Conservation (phyloP, 2,329 filamentous ascomycete species). For the Fusarium metavorans region DNA sequence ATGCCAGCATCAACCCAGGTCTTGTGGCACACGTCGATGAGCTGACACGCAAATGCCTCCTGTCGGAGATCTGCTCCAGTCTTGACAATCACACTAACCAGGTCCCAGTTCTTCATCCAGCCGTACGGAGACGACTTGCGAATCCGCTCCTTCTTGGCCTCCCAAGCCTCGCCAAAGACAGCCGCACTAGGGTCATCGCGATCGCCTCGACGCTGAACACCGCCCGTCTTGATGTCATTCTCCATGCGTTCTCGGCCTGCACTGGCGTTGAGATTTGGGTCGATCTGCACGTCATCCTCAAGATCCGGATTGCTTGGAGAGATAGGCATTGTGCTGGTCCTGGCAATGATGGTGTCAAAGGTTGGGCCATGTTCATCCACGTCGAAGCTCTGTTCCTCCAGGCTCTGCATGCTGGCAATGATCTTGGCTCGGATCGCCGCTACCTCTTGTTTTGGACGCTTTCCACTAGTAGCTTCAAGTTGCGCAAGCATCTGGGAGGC, state of each 20-base stretch:
- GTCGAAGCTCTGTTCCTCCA: slow-evolving; percentile 88
- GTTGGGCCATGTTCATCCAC: slow-evolving; percentile 79
- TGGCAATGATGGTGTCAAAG: slow-evolving; percentile 86
- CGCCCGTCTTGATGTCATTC: slow-evolving; percentile 88
- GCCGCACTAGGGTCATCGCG: slow-evolving; percentile 88
- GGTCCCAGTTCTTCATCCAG: slow-evolving; percentile 91
- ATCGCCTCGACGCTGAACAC: slow-evolving; percentile 83
- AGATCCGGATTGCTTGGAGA: slow-evolving; percentile 59
- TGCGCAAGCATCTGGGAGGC: slow-evolving; percentile 90
- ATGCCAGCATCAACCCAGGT: slow-evolving; percentile 82
- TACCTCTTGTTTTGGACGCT: slow-evolving; percentile 83
- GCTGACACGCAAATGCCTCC: slow-evolving; percentile 87
- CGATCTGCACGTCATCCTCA: slow-evolving; percentile 66
- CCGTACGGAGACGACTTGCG: slow-evolving; percentile 86
- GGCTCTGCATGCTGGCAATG: slow-evolving; percentile 88
- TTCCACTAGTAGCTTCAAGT: slow-evolving; percentile 82
- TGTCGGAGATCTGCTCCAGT: slow-evolving; percentile 85
- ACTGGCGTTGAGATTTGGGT: slow-evolving; percentile 71
- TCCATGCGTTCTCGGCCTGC: slow-evolving; percentile 88
- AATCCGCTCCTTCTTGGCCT: slow-evolving; percentile 85
- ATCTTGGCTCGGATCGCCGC: slow-evolving; percentile 88
- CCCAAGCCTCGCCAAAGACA: slow-evolving; percentile 89
- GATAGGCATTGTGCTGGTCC: slow-evolving; percentile 67
- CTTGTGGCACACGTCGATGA: slow-evolving; percentile 84
- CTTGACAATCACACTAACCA: slow-evolving; percentile 89